Conservation (phyloP, 108 stramenopile species). For the Pseudonitzschia delicatissima region DNA sequence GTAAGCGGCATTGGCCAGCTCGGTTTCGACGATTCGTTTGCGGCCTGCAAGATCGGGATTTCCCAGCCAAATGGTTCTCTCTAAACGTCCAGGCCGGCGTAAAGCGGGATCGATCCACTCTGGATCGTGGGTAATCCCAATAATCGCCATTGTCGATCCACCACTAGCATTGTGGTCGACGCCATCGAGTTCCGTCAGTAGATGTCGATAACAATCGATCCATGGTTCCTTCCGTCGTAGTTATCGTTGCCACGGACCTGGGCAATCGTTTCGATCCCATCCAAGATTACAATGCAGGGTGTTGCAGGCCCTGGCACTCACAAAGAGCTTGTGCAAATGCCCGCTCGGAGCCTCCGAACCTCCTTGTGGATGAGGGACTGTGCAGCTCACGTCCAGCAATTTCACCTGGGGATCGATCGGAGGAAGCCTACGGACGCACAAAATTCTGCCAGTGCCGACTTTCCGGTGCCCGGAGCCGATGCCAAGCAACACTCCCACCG, state of each 20-base stretch:
- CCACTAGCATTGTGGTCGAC: conserved; percentile 31
- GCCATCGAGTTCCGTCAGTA: conserved; percentile 83
- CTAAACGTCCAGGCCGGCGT: conserved; percentile 71
- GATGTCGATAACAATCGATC: conserved; percentile 81
- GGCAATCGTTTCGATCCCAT: conserved; percentile 83
- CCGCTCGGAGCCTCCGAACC: conserved; percentile 23
- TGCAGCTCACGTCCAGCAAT: conserved; percentile 81
- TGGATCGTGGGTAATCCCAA: conserved; percentile 75
- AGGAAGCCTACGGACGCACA: conserved; percentile 59
- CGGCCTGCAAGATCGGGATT: conserved; percentile 54
- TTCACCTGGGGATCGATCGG: conserved; percentile 47
- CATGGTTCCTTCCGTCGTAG: conserved; percentile 87
- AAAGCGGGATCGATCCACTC: conserved; percentile 76
- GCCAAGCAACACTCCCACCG: conserved; percentile 74
- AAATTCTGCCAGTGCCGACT: conserved; percentile 63
- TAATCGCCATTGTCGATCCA: conserved; percentile 43
- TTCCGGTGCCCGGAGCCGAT: conserved; percentile 70
- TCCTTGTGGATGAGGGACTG: conserved; percentile 86
- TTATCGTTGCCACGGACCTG: conserved; percentile 76
- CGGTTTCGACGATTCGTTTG: conserved; percentile 35
- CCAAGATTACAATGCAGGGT: conserved; percentile 82
- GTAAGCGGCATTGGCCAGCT: conserved; percentile 33
- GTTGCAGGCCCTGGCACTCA: conserved; percentile 59
- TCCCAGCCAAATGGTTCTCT: conserved; percentile 49
- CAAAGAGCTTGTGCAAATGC: conserved; percentile 63